Evolutionary conservation across 148 eudicot genomes (phyloP), one percentile per base, ranked within the genome.

Genomic region (Nepenthes gracilis): DNA sequence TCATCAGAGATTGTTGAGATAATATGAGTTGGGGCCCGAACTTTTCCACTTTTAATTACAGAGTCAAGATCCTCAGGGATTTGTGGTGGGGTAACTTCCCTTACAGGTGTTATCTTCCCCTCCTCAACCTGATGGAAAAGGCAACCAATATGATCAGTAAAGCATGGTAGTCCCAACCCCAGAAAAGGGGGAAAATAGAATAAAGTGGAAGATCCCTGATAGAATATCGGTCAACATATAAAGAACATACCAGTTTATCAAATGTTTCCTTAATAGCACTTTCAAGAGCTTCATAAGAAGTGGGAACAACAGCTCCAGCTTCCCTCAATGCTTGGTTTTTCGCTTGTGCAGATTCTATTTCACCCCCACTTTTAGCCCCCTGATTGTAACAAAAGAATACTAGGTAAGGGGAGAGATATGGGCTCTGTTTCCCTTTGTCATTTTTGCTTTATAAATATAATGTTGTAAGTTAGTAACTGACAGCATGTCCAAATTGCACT

Each of bases 281-380:
- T 77, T 93, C 99, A 61, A 93, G 77, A 61, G 85, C 95, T 79
- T 93, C 99, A 69, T 69, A 93, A 38, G 99, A 93, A 71, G 87
- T 91, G 9, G 99, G 99, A 63, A 93, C 95, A 71, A 74, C 71
- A 58, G 99, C 99, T 59, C 99, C 99, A 60, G 96, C 91, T 12
- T 86, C 96, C 66, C 63, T 71, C 64, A 93, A 80, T 74, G 99
- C 99, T 83, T 88, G 81, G 71, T 93, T 93, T 78, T 93, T 93
- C 14, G 80, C 99, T 69, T 93, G 99, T 43, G 99, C 99, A 43
- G 99, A 93, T 73, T 93, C 99, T 92, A 86, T 69, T 60, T 88
- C 96, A 49, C 99, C 95, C 54, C 96, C 96, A 74, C 96, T 93
- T 83, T 88, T 93, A 47, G 96, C 99, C 56, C 99, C 99, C 96